A percentile compares a stretch with the other conserved stretches of the same genome.
These are phyloP conservation scores for Yamadazyma phyllophila DNA, from an alignment of 805 yeast species.

Conservation along the genomic window DNA sequence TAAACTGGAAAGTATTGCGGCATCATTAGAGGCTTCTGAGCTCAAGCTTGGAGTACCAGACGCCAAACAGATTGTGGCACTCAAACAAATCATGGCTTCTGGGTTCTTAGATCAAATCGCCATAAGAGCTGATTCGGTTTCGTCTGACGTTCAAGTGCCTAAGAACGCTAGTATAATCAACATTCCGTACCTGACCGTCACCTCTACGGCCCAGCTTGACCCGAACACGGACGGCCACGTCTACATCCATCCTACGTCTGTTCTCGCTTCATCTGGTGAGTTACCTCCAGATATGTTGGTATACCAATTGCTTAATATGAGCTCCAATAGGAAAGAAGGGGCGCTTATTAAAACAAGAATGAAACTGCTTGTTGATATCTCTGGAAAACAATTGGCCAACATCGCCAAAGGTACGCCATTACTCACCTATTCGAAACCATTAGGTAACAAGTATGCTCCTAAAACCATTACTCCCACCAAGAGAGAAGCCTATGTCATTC, in stretches of 20 bases:
- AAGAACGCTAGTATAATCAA: constrained; percentile 56
- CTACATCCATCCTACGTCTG: constrained; percentile 78
- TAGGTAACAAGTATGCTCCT: constrained; percentile 88
- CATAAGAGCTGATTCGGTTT: constrained; percentile 71
- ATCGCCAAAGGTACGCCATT: constrained; percentile 72
- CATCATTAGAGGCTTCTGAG: constrained; percentile 31
- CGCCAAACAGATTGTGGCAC: constrained; percentile 64
- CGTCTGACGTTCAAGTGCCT: constrained; percentile 58
- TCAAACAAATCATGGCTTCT: constrained; percentile 89
- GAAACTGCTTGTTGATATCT: constrained; percentile 72
- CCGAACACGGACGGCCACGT: constrained; percentile 52
- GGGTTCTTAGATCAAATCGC: constrained; percentile 93
- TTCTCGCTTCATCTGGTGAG: constrained; percentile 58
- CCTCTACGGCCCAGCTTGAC: constrained; percentile 40
- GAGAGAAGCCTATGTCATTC: constrained; percentile 86
- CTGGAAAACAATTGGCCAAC: constrained; percentile 73
- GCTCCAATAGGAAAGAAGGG: constrained; percentile 38
- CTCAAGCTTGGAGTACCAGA: constrained; percentile 65
- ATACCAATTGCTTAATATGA: constrained; percentile 62
- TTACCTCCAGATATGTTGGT: constrained; percentile 79
- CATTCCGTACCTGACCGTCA: constrained; percentile 64
- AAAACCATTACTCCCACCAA: constrained; percentile 61
- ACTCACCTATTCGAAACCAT: constrained; percentile 83
- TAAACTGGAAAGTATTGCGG: constrained; percentile 57
- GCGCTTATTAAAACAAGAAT: constrained; percentile 53